Evolutionary conservation across 768 basidiomycete species (phyloP).

Genomic region (Trametes maxima): DNA sequence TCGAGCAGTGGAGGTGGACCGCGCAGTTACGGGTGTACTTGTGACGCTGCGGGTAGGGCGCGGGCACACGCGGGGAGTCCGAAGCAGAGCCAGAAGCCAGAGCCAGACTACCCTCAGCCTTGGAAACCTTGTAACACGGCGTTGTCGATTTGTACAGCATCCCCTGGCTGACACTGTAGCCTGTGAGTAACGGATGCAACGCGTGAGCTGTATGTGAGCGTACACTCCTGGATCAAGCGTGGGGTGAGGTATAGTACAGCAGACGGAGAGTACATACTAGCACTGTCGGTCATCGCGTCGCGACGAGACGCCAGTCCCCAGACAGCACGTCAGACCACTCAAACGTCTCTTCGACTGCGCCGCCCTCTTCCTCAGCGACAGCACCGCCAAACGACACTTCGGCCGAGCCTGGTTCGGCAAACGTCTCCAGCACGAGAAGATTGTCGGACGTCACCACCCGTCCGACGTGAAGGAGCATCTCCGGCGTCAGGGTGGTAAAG

Average conservation of each 20-base stretch:
- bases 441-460: slow-evolving; percentile 35
- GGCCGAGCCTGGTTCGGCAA: slow-evolving; percentile 9
- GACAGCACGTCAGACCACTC: slow-evolving; percentile 34
- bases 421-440: slow-evolving; percentile 23
- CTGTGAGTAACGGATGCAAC: not conserved
- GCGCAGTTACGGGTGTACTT: not conserved
- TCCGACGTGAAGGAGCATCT: slow-evolving; percentile 52
- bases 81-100: too few relatives aligned
- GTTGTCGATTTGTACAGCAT: not conserved
- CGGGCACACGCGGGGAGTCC: not conserved
- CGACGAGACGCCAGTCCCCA: slow-evolving; percentile 35
- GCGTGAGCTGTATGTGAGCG: not conserved
- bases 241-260: not conserved
- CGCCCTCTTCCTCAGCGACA: slow-evolving; percentile 25
- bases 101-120: not conserved
- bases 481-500: slow-evolving; percentile 60
- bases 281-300: not conserved
- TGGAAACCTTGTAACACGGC: not conserved
- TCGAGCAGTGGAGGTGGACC: slow-evolving; percentile 16
- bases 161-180: not conserved
- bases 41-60: not conserved
- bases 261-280: not conserved
- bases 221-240: not conserved
- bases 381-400: slow-evolving; percentile 35
- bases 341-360: slow-evolving; percentile 26